Evolutionary conservation across 495 filamentous ascomycete species (phyloP).

Genomic region (Aspergillus panamensis): DNA sequence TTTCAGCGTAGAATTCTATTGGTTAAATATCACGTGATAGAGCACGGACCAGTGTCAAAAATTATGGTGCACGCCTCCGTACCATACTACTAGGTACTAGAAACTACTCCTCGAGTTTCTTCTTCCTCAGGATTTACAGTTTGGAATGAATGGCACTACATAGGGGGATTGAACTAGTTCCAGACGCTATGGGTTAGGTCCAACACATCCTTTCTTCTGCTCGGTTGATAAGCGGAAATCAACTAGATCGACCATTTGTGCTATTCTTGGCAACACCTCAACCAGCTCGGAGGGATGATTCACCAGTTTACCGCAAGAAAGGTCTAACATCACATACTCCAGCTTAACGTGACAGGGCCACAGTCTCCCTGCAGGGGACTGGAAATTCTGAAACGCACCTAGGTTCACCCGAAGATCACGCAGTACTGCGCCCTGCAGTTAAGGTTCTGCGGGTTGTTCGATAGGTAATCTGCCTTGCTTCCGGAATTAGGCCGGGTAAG

Average conservation of each 20-base stretch:
- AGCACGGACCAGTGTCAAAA: too few relatives aligned
- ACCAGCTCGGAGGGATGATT: background rate
- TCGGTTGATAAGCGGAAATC: too few relatives aligned
- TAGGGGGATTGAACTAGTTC: background rate
- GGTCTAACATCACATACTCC: background rate
- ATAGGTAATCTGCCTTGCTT: constrained; percentile 20
- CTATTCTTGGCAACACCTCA: too few relatives aligned
- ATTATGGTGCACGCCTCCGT: too few relatives aligned
- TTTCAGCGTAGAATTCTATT: too few relatives aligned
- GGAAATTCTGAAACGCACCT: constrained; percentile 12
- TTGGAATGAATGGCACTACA: constrained; percentile 4
- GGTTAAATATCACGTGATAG: too few relatives aligned
- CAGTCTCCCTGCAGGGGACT: constrained; percentile 6
- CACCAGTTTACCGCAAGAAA: background rate
- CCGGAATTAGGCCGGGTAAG: background rate
- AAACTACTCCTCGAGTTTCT: background rate
- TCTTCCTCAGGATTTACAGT: constrained; percentile 16
- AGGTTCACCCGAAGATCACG: background rate
- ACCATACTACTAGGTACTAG: too few relatives aligned
- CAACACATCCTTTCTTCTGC: background rate
- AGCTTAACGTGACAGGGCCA: background rate
- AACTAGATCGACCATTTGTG: too few relatives aligned
- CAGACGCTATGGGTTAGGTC: background rate
- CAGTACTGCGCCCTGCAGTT: constrained; percentile 17
- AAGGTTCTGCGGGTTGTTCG: constrained; percentile 11